phyloP scores from a whole-genome alignment of 495 filamentous ascomycete species.

The Patellaria atrata region DNA sequence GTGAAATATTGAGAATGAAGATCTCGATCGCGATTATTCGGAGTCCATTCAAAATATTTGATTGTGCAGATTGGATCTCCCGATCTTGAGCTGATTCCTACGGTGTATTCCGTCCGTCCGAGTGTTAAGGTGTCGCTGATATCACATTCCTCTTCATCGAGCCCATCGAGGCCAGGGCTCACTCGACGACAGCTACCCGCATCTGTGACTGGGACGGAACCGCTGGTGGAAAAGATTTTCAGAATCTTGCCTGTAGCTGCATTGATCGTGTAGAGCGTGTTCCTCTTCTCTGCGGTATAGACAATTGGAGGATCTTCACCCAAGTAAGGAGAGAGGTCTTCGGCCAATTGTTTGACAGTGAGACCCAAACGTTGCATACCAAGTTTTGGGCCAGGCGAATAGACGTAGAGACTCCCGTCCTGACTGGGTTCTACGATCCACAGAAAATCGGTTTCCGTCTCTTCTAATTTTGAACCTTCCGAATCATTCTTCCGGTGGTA shows the following conservation, averaged over 20 bases:
- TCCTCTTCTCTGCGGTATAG: conserved; percentile 72
- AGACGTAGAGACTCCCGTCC: conserved; percentile 81
- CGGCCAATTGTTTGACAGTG: conserved; percentile 69
- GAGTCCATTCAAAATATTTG: conserved; percentile 88
- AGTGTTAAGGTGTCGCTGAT: conserved; percentile 61
- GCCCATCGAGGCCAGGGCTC: conserved; percentile 43
- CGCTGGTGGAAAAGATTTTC: conserved; percentile 47
- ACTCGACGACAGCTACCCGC: conserved; percentile 40
- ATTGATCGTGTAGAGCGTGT: conserved; percentile 66
- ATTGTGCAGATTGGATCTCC: conserved; percentile 73
- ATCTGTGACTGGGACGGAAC: conserved; percentile 36
- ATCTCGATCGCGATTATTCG: conserved; percentile 83
- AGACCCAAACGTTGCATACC: conserved; percentile 48
- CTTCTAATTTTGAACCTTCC: conserved; percentile 31
- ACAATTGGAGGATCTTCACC: conserved; percentile 55
- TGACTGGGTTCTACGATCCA: conserved; percentile 93
- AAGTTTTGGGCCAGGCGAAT: conserved; percentile 47
- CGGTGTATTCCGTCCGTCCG: conserved; percentile 73
- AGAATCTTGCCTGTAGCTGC: conserved; percentile 64
- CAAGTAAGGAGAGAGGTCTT: conserved; percentile 49
- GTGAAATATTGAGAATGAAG: conserved; percentile 63
- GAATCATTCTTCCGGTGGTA: conserved; percentile 65
- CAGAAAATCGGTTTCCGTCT: conserved; percentile 38
- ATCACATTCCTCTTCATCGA: conserved; percentile 57
- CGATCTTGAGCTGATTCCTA: conserved; percentile 63